Evolutionary conservation across 192 early-diverging fungal species (phyloP).

Genomic region (Coemansia guatemalensis): DNA sequence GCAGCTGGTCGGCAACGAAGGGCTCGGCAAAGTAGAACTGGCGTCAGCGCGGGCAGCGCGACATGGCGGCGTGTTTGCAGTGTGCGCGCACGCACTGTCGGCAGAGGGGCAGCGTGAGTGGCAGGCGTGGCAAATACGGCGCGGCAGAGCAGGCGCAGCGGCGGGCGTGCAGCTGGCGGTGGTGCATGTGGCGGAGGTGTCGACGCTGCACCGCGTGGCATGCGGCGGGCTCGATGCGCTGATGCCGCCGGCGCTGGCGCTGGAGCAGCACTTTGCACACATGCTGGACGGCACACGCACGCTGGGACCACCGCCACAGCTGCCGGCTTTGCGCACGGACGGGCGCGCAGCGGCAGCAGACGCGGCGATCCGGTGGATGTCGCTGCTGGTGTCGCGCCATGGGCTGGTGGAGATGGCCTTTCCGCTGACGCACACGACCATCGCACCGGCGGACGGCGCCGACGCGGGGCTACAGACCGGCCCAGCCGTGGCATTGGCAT

Average conservation of each 20-base stretch:
- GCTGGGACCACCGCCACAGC: slow-evolving; percentile 37
- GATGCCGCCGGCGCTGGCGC: slow-evolving; percentile 45
- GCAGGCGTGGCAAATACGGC: slow-evolving; percentile 33
- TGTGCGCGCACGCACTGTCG: slow-evolving; percentile 49
- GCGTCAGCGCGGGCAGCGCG: slow-evolving; percentile 19
- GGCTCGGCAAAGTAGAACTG: slow-evolving; percentile 44
- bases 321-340: slow-evolving; percentile 23
- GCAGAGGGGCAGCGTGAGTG: slow-evolving; percentile 26
- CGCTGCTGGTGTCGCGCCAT: slow-evolving; percentile 53
- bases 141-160: background rate
- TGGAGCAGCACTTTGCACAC: slow-evolving; percentile 37
- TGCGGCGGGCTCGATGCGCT: slow-evolving; percentile 32
- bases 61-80: slow-evolving; percentile 38
- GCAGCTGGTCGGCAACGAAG: slow-evolving; percentile 50
- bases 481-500: slow-evolving; percentile 33
- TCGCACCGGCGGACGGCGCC: slow-evolving; percentile 16
- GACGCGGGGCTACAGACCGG: slow-evolving; percentile 20
- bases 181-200: slow-evolving; percentile 51
- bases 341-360: slow-evolving; percentile 3
- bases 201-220: slow-evolving; percentile 48
- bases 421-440: slow-evolving; percentile 30
- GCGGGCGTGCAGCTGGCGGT: slow-evolving; percentile 28
- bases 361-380: slow-evolving; percentile 30
- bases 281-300: slow-evolving; percentile 16
- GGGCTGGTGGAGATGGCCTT: slow-evolving; percentile 54